These are phyloP conservation scores for Volvariella volvacea DNA, from an alignment of 1,284 basidiomycete genomes.

Conservation along the genomic window DNA sequence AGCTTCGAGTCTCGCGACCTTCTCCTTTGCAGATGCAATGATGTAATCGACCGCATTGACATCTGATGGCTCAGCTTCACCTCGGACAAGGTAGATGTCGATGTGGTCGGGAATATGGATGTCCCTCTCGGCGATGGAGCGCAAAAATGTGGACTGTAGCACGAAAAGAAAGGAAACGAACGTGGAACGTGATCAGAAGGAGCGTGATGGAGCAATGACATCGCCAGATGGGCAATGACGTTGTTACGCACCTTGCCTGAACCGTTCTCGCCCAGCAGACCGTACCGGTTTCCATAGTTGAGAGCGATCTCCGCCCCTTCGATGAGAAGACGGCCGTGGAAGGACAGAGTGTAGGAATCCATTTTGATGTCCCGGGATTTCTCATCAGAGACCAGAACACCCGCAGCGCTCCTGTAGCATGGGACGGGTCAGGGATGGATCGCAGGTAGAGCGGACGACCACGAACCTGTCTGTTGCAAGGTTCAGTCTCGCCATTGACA, in stretches of 20 bases:
- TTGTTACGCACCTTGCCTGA: slow-evolving; percentile 82
- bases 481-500: slow-evolving; percentile 81
- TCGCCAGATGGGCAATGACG: slow-evolving; percentile 6
- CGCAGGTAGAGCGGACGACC: not conserved
- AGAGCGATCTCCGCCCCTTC: slow-evolving; percentile 88
- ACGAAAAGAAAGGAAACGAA: not conserved
- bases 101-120: slow-evolving; percentile 94
- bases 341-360: slow-evolving; percentile 92
- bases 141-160: slow-evolving; percentile 55
- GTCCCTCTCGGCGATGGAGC: slow-evolving; percentile 86
- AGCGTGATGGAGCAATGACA: slow-evolving; percentile 1
- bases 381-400: slow-evolving; percentile 88
- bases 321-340: slow-evolving; percentile 93
- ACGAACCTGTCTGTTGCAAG: slow-evolving; percentile 80
- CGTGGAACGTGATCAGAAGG: too few species aligned
- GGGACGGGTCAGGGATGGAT: slow-evolving; percentile 8
- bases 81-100: slow-evolving; percentile 95
- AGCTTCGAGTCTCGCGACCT: slow-evolving; percentile 93
- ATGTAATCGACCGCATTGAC: slow-evolving; percentile 97
- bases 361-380: slow-evolving; percentile 98
- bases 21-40: slow-evolving; percentile 86
- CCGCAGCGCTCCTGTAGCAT: slow-evolving; percentile 68
- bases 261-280: slow-evolving; percentile 94
- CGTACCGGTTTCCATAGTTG: slow-evolving; percentile 96
- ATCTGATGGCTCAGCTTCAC: slow-evolving; percentile 96